Conservation (phyloP, 1,284 basidiomycete genomes). For the Chalciporus sp. region DNA sequence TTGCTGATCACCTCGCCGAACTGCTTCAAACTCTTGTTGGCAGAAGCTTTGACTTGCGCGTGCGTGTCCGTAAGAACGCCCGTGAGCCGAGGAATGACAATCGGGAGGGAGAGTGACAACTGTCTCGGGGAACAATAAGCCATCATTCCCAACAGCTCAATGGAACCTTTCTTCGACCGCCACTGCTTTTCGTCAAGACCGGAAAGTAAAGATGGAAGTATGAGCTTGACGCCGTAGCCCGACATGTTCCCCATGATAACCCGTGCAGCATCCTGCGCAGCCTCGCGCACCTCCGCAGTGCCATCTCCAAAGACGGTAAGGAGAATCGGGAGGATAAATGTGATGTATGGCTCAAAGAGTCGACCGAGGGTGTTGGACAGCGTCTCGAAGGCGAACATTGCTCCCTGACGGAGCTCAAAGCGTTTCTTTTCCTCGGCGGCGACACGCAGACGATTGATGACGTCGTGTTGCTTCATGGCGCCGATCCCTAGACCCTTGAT, state of each 20-base stretch:
- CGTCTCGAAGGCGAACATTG: constrained; percentile 95
- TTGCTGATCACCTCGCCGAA: constrained; percentile 97
- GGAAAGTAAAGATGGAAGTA: constrained; percentile 87
- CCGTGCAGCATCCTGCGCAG: constrained; percentile 90
- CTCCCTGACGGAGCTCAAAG: constrained; percentile 88
- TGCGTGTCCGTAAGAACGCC: constrained; percentile 97
- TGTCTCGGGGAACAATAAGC: constrained; percentile 98
- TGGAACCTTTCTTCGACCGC: constrained; percentile 97
- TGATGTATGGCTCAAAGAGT: constrained; percentile 94
- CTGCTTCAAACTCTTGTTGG: constrained; percentile 95
- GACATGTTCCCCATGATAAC: constrained; percentile 97
- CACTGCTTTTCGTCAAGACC: constrained; percentile 99
- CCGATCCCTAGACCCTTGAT: constrained; percentile 89
- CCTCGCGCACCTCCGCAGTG: constrained; percentile 89
- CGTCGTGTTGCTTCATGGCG: constrained; percentile 82
- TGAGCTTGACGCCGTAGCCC: constrained; percentile 94
- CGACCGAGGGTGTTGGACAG: constrained; percentile 85
- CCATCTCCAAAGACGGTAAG: constrained; percentile 91
- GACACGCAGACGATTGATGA: constrained; percentile 74
- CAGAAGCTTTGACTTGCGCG: constrained; percentile 91
- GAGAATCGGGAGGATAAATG: constrained; percentile 84
- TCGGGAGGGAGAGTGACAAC: constrained; percentile 92
- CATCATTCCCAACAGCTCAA: constrained; percentile 98
- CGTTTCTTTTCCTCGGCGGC: constrained; percentile 91
- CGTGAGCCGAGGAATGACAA: constrained; percentile 94